Evolutionary conservation across 176 grass and related monocot species (phyloP).

Genomic region (Zea luxurians): DNA sequence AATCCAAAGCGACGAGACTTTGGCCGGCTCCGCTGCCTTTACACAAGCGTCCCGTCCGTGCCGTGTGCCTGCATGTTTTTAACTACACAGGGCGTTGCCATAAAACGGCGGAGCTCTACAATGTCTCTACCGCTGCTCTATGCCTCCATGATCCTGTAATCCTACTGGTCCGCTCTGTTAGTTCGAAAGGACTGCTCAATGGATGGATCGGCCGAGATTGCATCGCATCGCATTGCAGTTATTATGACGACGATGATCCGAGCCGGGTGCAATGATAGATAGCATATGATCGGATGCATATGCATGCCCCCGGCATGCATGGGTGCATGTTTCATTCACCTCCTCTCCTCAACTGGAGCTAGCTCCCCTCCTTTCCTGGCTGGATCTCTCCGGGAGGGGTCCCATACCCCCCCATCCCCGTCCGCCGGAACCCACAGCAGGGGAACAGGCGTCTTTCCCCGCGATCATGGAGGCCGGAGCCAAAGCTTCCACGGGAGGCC

Average conservation of each 20-base stretch:
- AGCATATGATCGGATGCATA: neutral
- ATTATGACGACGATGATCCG: neutral
- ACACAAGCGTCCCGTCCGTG: neutral
- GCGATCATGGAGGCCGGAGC: neutral
- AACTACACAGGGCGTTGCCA: too few species aligned
- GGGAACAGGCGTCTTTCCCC: conserved; percentile 3
- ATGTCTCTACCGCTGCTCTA: too few species aligned
- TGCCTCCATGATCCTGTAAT: too few species aligned
- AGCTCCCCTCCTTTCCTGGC: neutral
- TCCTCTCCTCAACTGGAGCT: neutral
- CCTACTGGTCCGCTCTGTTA: neutral
- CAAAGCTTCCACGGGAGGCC: neutral
- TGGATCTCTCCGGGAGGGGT: neutral
- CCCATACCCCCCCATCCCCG: neutral
- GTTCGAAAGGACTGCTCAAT: too few species aligned
- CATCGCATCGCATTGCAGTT: neutral
- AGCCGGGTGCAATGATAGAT: conserved; percentile 13
- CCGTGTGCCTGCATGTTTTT: too few species aligned
- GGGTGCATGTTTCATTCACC: conserved; percentile 26
- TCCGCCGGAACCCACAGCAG: neutral
- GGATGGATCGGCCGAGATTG: neutral
- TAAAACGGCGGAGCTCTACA: too few species aligned
- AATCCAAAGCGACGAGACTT: neutral
- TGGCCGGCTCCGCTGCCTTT: neutral
- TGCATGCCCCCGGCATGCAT: conserved; percentile 29